Evolutionary conservation across 83 land plant genomes (phyloP).

Genomic region (Picea abies): DNA sequence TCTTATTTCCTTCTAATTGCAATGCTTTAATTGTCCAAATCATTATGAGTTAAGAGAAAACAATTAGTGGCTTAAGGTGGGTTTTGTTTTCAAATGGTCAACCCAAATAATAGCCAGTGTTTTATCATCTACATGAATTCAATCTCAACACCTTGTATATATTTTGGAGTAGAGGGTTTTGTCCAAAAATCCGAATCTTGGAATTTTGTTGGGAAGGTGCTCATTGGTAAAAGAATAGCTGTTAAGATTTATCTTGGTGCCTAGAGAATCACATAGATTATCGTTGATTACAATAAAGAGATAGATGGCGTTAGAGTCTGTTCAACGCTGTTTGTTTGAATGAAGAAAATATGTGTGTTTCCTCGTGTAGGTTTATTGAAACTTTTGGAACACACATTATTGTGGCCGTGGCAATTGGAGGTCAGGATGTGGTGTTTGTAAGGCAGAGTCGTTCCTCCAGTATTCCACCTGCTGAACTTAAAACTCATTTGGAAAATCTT

Average conservation of each 20-base stretch:
- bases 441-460: constrained; percentile 59
- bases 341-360: not conserved
- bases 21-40: too few relatives aligned
- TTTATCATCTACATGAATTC: not conserved
- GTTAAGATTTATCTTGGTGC: not conserved
- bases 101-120: not conserved
- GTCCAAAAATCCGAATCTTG: too few relatives aligned
- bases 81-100: not conserved
- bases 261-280: not conserved
- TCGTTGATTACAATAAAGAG: not conserved
- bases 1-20: not conserved
- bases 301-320: not conserved
- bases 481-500: constrained; percentile 61
- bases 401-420: constrained; percentile 61
- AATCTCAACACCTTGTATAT: not conserved
- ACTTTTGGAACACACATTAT: constrained; percentile 80
- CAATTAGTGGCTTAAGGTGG: not conserved
- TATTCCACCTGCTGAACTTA: constrained; percentile 62
- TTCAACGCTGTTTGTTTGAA: not conserved
- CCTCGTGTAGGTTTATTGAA: constrained; percentile 60
- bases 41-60: not conserved
- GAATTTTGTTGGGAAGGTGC: too few relatives aligned
- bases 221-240: not conserved
- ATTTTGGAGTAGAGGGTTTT: not conserved
- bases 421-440: constrained; percentile 68